Base-by-base conservation (phyloP, 305 asterid genomes). In the Galium porrigens region DNA sequence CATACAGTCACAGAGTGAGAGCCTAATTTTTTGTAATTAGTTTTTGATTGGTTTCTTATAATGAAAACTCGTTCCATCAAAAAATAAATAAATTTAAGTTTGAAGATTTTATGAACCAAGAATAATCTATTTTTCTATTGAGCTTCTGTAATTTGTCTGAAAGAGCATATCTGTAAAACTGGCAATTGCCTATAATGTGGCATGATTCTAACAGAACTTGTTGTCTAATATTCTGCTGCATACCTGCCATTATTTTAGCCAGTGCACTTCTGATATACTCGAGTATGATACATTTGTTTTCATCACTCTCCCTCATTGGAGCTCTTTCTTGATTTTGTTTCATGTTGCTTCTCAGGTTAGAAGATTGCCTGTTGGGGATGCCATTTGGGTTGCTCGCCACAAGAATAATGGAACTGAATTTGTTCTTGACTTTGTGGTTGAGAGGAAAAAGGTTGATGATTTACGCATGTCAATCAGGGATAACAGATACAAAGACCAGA, bases 401-500 rank as follows among this genome's bases (percentile, higher is more conserved):
- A 88, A 81, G 73, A 62, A 67, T 73, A 66, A 71, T 17, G 82
- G 80, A 54, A 79, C 70, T 64, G 98, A 91, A 76, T 91, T 82
- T 30, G 95, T 91, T 74, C 98, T 91, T 66, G 98, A 91, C 73
- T 91, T 91, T 53, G 88, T 91, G 66, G 98, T 91, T 73, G 98
- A 91, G 82, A 85, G 98, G 88, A 91, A 88, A 81, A 86, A 82
- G 18, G 77, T 91, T 74, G 95, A 85, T 72, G 98, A 92, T 85
- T 77, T 92, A 79, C 95, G 94, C 63, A 67, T 73, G 68, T 92
- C 95, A 68, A 92, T 92, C 74, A 84, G 85, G 84, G 98, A 92
- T 76, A 92, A 86, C 58, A 75, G 98, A 74, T 91, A 90, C 69
- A 82, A 79, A 76, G 96, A 91, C 79, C 98, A 91, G 85, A 91